Evolutionary conservation across 805 yeast species (phyloP), one percentile per base, ranked within the genome.

Genomic region (Clavispora vitiphila): DNA sequence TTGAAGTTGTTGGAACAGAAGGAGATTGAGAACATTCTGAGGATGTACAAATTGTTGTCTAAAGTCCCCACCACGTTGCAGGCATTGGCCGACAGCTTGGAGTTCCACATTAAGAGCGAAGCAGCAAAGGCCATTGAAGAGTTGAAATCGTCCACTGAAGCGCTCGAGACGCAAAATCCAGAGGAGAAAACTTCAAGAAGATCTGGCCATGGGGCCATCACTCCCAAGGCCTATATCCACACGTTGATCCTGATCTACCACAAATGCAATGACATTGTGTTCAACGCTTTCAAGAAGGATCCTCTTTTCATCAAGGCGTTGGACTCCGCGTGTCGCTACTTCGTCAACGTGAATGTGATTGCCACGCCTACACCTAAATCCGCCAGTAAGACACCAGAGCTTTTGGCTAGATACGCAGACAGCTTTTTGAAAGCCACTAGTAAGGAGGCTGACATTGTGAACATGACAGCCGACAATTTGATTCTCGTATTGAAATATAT

Each of bases 351-450:
- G 41, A 93, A 95, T 56, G 70, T 78, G 14, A 81, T 89, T 60
- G 96, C 97, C 22, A 76, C 81, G 8, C 81, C 85, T 19, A 71
- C 72, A 3, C 69, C 79, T 12, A 76, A 76, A 50, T 61, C 78
- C 0, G 60, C 64, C 34, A 85, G 96, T n/a, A 82, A 76, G 56
- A 89, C 98, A 0, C 96, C 98, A 0, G 98, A 95, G 54, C 72
- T 86, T 52, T 73, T 95, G 53, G 97, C 98, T 5, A 81, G 81
- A 58, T 93, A 88, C 61, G 79, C 90, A 41, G 99, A 93, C 66
- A 77, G 81, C 35, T 71, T 90, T 52, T 75, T 95, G 54, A 86
- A 82, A 58, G 84, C 83, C 58, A 76, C 80, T n/a, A 74, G 80
- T 36, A 83, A 83, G 57, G 85, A 80, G 44, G 66, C 76, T 0